These are phyloP conservation scores for Botrytis byssoidea DNA, from an alignment of 2,329 filamentous ascomycete genomes.

Conservation along the genomic window DNA sequence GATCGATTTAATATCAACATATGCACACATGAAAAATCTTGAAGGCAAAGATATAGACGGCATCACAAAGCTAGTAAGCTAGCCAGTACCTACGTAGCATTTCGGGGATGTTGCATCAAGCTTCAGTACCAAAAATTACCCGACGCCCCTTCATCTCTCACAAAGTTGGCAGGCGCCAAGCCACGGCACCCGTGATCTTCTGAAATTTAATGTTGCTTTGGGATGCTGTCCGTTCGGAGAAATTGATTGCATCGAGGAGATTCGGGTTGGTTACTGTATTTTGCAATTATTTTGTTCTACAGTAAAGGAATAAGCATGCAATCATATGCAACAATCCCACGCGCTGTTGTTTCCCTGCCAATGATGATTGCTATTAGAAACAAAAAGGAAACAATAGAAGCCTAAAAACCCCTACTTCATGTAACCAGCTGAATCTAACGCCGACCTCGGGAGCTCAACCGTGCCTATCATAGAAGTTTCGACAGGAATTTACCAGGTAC, in stretches of 20 bases:
- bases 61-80: not conserved
- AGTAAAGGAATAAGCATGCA: not conserved
- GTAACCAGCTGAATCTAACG: conserved; percentile 2
- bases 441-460: conserved; percentile 11
- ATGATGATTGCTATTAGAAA: conserved; percentile 1
- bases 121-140: conserved; percentile 14
- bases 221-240: conserved; percentile 6
- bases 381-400: conserved; percentile 11
- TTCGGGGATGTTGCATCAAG: conserved; percentile 9
- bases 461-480: not conserved
- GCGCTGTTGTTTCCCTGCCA: conserved; percentile 8
- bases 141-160: conserved; percentile 16
- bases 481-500: conserved; percentile 12
- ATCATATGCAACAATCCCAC: not conserved
- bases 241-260: conserved; percentile 7
- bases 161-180: conserved; percentile 14
- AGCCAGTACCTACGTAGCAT: conserved; percentile 3
- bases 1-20: conserved; percentile 1
- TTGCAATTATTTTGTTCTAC: not conserved
- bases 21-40: conserved; percentile 2
- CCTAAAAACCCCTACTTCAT: conserved; percentile 3
- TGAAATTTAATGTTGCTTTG: not conserved
- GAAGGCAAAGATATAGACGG: not conserved
- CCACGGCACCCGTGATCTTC: conserved; percentile 4
- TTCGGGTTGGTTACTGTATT: conserved; percentile 7